Evolutionary conservation across 345 rosid genomes (phyloP).

Genomic region (Atalantia buxifolia): DNA sequence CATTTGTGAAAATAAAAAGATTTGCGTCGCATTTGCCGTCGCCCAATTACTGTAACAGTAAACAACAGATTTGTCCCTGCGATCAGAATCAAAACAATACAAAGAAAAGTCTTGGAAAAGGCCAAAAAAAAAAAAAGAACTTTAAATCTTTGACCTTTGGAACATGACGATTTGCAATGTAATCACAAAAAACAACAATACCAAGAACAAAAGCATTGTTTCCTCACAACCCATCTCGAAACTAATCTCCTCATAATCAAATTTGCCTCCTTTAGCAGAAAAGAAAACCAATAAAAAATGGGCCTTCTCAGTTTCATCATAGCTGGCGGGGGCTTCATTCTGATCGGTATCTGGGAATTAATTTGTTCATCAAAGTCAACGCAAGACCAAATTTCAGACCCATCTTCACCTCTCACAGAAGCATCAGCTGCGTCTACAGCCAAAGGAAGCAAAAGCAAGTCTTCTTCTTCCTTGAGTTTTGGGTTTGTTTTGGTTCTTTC

Average conservation of each 20-base stretch:
- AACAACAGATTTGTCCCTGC: not conserved
- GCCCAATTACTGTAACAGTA: not conserved
- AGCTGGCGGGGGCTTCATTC: slow-evolving; percentile 60
- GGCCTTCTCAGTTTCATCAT: slow-evolving; percentile 45
- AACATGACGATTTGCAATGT: not conserved
- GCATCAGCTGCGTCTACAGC: not conserved
- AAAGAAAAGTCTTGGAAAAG: not conserved
- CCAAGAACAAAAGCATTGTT: not conserved
- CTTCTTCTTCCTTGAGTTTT: slow-evolving; percentile 20
- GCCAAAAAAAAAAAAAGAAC: not conserved
- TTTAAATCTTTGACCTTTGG: not conserved
- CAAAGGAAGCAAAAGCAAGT: not conserved
- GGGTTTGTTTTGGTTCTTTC: slow-evolving; percentile 39
- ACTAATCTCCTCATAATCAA: not conserved
- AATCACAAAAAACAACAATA: not conserved
- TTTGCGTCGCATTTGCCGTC: not conserved
- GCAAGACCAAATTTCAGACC: not conserved
- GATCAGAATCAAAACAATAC: not conserved
- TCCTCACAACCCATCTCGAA: not conserved
- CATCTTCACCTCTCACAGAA: slow-evolving; percentile 29
- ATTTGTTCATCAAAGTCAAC: slow-evolving; percentile 32
- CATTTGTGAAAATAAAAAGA: not conserved
- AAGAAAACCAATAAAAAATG: slow-evolving; percentile 26
- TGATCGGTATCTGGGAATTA: slow-evolving; percentile 60
- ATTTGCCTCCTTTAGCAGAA: not conserved